phyloP scores from a whole-genome alignment of 495 filamentous ascomycete species.

The Aspergillus nidulans region DNA sequence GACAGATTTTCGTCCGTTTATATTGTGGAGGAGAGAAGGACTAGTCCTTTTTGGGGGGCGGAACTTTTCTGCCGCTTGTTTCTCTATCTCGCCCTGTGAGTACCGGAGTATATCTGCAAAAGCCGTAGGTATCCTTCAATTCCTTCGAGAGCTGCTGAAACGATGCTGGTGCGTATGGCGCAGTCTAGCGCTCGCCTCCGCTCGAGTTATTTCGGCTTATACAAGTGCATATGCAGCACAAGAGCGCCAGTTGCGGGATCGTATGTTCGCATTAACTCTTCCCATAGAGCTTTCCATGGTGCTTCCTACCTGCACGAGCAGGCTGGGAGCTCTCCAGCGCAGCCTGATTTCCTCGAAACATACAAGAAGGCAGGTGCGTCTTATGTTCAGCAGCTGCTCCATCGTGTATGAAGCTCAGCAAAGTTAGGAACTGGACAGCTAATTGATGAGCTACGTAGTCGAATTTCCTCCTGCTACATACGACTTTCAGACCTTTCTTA shows the following conservation, averaged over 20 bases:
- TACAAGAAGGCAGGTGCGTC: constrained; percentile 46
- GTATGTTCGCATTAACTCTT: constrained; percentile 6
- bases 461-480: constrained; percentile 48
- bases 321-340: constrained; percentile 7
- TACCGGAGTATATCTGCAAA: too few relatives aligned
- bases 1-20: constrained; percentile 20
- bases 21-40: constrained; percentile 12
- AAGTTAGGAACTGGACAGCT: neutral
- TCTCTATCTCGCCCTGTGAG: too few relatives aligned
- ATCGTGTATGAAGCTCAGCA: neutral
- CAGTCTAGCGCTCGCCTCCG: constrained; percentile 25
- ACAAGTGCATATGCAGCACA: constrained; percentile 29
- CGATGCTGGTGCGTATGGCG: constrained; percentile 21
- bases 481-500: constrained; percentile 42
- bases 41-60: constrained; percentile 30
- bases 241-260: constrained; percentile 14
- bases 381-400: neutral
- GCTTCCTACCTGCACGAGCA: constrained; percentile 24
- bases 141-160: too few relatives aligned
- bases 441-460: constrained; percentile 31
- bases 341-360: constrained; percentile 33
- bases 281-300: constrained; percentile 25
- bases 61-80: constrained; percentile 15
- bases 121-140: too few relatives aligned
- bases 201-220: constrained; percentile 39